Evolutionary conservation across 2,329 filamentous ascomycete genomes (phyloP).

Genomic region (Gaeumannomyces tritici): DNA sequence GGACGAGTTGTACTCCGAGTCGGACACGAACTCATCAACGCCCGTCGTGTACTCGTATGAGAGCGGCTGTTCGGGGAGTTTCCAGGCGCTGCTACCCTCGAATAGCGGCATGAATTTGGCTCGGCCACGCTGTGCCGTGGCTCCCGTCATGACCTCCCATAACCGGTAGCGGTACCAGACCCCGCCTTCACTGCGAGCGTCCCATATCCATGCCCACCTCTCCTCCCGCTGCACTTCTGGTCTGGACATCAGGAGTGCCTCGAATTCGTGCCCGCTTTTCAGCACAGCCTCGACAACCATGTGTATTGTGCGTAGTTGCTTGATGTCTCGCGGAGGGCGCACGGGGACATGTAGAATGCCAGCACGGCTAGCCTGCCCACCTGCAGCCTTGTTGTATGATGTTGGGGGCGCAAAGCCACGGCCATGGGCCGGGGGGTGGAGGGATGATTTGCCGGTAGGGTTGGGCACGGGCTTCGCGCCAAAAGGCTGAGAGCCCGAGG

Average conservation of each 20-base stretch:
- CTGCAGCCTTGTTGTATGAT: slow-evolving; percentile 45
- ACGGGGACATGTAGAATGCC: slow-evolving; percentile 60
- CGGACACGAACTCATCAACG: slow-evolving; percentile 71
- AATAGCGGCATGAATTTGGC: slow-evolving; percentile 58
- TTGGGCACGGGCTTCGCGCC: slow-evolving; percentile 60
- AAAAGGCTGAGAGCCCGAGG: slow-evolving; percentile 47
- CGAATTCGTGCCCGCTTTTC: slow-evolving; percentile 75
- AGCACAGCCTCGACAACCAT: slow-evolving; percentile 75
- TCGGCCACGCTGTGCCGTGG: slow-evolving; percentile 32
- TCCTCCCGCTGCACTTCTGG: slow-evolving; percentile 77
- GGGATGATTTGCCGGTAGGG: slow-evolving; percentile 11
- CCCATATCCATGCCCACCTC: slow-evolving; percentile 91
- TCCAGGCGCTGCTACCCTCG: slow-evolving; percentile 70
- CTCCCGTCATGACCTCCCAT: slow-evolving; percentile 74
- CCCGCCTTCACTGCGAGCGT: slow-evolving; percentile 67
- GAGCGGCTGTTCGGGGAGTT: slow-evolving; percentile 61
- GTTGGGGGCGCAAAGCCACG: slow-evolving; percentile 68
- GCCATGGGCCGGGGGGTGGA: slow-evolving; percentile 25
- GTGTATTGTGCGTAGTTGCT: slow-evolving; percentile 75
- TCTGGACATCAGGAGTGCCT: slow-evolving; percentile 82
- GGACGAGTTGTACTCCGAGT: slow-evolving; percentile 77
- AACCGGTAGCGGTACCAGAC: slow-evolving; percentile 90
- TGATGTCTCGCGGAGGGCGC: slow-evolving; percentile 66
- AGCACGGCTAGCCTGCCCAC: slow-evolving; percentile 30
- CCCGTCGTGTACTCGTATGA: slow-evolving; percentile 71